Base-by-base conservation (phyloP, 164 flowering plant species). In the Magnolia kwangsiensis region DNA sequence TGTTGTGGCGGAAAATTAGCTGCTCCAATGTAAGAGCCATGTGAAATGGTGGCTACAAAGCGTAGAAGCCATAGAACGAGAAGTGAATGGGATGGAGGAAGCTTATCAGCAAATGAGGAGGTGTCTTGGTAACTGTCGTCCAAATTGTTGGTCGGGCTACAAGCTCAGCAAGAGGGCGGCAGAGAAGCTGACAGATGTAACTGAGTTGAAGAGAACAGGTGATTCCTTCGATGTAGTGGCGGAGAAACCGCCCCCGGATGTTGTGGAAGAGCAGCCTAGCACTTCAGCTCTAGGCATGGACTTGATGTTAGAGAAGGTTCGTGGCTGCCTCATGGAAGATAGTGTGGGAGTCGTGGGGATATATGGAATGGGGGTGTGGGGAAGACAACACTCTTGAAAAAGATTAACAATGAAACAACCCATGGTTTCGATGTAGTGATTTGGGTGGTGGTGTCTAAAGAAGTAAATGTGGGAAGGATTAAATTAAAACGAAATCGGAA, bases 311-410 rank as follows among this genome's bases (percentile, higher is more conserved):
- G 24, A 75, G 65, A 67, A 49, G 70, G 27, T 69, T 45, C 10
- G 4, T 50, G 9, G 74, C 23, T 49, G 19, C 49, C 7, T 69
- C 7, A 27, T 0, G 18, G 72, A 75, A n/a, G 78, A 67, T 14
- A 49, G 51, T 1, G 23, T 67, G 24, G 50, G 49, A 14, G 69
- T 67, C 24, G 69, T 75, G 55, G 72, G 78, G 3, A 58, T 75
- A 45, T 67, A 66, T 75, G 77, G 77, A n/a, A 65, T 75, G 77
- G 71, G 77, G 77, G 77, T 7, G 72, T 55, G 3, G 78, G 78
- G 11, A 75, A 75, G 65, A 75, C 78, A 0, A 75, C 78, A 1
- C 72, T 75, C 7, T 8, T 75, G 64, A 67, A 1, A 16, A 18
- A 16, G n/a, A 51, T 8, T 75, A 20, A 67, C 7, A 37, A 37